Base-by-base conservation (phyloP, 1,284 basidiomycete species). In the Chondrostereum purpureum region DNA sequence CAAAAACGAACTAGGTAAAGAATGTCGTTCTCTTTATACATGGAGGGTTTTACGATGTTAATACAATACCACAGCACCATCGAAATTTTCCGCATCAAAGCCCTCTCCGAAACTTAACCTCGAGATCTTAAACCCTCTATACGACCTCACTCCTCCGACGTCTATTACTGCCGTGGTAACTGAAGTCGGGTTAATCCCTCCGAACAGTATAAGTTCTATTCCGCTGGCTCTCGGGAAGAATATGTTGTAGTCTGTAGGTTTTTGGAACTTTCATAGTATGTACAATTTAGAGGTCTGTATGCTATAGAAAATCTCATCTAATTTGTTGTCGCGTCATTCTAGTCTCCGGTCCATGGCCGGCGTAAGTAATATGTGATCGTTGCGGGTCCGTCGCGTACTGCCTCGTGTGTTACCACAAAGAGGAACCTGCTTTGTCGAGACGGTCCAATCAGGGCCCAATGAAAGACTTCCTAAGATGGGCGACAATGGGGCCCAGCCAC, bases 91-190 rank as follows among this genome's bases (percentile, higher is more conserved):
- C 64, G 19, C 56, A 53, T 38, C 60, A 60, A 24, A 58, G 59
- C 50, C 66, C 59, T 48, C 54, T 58, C 46, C 60, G 3, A 52
- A 43, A 16, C 54, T 70, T 8, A 77, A 78, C 53, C 70, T 92
- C 14, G 84, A 89, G 52, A 77, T 86, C 12, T 67, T 94, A 45
- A 88, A 86, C 59, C 83, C 94, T 12, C 66, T 96, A 13, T 97
- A 96, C 59, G 94, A 97, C 63, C 73, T 96, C 34, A 94, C 93
- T 1, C 89, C 93, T 3, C 87, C 92, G 0, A 77, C 78, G 17
- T 85, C 83, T 58, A 91, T 97, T 53, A 95, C 93, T 1, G 92
- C 88, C n/a, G 90, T 97, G 18, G 92, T 95, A 48, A 95, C 94
- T 4, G 93, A 97, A 67, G 91, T 92, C 39, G 92, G 92, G 3